Conservation (phyloP, 495 filamentous ascomycete genomes). For the Aspergillus leporis region DNA sequence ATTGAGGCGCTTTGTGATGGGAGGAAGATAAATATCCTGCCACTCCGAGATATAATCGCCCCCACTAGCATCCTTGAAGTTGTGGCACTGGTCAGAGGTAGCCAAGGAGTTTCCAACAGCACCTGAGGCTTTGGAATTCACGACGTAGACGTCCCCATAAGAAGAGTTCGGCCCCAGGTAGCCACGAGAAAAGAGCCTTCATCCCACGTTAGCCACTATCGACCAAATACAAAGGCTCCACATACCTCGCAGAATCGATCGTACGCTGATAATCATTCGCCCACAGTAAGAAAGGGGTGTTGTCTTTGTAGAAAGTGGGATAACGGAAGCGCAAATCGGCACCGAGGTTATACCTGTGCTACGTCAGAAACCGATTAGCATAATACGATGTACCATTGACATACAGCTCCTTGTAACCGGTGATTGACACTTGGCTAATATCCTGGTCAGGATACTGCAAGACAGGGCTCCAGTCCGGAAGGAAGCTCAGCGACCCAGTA, state of each 20-base stretch:
- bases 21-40: constrained; percentile 52
- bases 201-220: neutral
- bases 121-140: constrained; percentile 47
- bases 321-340: constrained; percentile 36
- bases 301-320: constrained; percentile 55
- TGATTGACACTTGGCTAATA: constrained; percentile 51
- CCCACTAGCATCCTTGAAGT: constrained; percentile 43
- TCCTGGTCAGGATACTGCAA: constrained; percentile 48
- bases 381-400: constrained; percentile 23
- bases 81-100: constrained; percentile 56
- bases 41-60: constrained; percentile 40
- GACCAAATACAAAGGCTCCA: neutral
- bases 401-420: constrained; percentile 53
- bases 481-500: constrained; percentile 43
- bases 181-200: constrained; percentile 51
- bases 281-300: constrained; percentile 55
- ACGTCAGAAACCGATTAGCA: constrained; percentile 14
- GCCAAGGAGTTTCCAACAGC: constrained; percentile 55
- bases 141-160: constrained; percentile 49
- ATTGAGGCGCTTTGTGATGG: constrained; percentile 50
- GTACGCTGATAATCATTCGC: constrained; percentile 57
- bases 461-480: constrained; percentile 53
- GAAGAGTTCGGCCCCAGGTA: constrained; percentile 52
- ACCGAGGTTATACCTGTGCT: constrained; percentile 23
- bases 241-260: constrained; percentile 48